Evolutionary conservation across 345 rosid genomes (phyloP).

Genomic region (Gossypium arboreum): DNA sequence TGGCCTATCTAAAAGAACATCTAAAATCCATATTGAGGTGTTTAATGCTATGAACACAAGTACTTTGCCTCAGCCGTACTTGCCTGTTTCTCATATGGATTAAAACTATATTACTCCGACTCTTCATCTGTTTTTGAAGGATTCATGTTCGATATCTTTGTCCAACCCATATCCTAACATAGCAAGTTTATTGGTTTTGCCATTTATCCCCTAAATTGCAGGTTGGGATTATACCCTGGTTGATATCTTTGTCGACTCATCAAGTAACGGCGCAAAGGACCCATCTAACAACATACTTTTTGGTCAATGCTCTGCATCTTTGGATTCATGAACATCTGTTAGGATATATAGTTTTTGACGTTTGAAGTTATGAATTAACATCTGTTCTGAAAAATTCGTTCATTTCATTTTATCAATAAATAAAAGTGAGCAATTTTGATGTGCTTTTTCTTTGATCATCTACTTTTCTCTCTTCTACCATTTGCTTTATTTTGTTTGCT

Average conservation of each 20-base stretch:
- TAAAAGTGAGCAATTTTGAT: background rate
- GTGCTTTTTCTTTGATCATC: background rate
- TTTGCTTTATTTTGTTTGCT: background rate
- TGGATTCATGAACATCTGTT: background rate
- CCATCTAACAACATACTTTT: background rate
- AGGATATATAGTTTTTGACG: background rate
- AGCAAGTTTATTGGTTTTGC: background rate
- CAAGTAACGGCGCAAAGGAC: slow-evolving; percentile 9
- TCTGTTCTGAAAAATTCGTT: background rate
- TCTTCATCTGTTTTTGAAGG: no score
- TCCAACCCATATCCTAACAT: background rate
- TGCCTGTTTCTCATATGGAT: background rate
- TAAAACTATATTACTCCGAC: background rate
- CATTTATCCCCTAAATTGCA: slow-evolving; percentile 26
- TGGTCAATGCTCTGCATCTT: background rate
- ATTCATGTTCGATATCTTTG: no score
- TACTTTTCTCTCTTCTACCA: background rate
- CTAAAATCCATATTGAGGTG: background rate
- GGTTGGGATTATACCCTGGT: slow-evolving; percentile 75
- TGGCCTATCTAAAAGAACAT: background rate
- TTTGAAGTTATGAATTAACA: background rate
- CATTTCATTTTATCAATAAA: background rate
- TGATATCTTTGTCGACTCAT: slow-evolving; percentile 35
- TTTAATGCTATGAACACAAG: background rate
- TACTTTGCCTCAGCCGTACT: background rate